phyloP scores from a whole-genome alignment of 352 stramenopile genomes.

The Phytophthora tentaculata region DNA sequence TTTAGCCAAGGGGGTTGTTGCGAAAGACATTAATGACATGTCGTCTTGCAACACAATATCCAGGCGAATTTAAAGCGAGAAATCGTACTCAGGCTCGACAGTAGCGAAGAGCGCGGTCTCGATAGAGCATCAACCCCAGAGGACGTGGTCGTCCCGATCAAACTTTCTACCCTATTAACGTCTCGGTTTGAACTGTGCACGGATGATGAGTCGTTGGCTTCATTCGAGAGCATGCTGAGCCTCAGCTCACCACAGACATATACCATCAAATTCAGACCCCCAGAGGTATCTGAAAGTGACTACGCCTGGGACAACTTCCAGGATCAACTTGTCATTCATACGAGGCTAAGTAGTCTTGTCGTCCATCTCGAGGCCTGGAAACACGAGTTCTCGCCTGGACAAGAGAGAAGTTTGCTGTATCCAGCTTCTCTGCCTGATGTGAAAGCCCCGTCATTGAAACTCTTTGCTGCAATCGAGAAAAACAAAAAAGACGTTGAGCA shows the following conservation, averaged over 20 bases:
- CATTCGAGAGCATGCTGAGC: constrained; percentile 28
- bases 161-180: constrained; percentile 60
- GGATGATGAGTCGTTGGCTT: constrained; percentile 6
- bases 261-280: constrained; percentile 48
- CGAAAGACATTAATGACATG: constrained; percentile 8
- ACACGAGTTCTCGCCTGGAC: background rate
- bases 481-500: constrained; percentile 13
- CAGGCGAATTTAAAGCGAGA: constrained; percentile 15
- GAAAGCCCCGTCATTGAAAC: constrained; percentile 56
- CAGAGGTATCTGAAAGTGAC: constrained; percentile 48
- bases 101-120: background rate
- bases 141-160: constrained; percentile 38
- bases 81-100: constrained; percentile 27
- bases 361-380: constrained; percentile 49
- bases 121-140: background rate
- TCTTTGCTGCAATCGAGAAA: constrained; percentile 63
- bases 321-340: constrained; percentile 70
- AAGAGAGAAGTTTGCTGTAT: constrained; percentile 29
- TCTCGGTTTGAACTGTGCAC: constrained; percentile 46
- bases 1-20: no score
- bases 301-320: constrained; percentile 69
- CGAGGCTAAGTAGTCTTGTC: constrained; percentile 52
- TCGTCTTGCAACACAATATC: constrained; percentile 3
- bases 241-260: constrained; percentile 27
- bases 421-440: constrained; percentile 36